These are phyloP conservation scores for Barnettozyma populi DNA, from an alignment of 805 yeast genomes.

Conservation along the genomic window DNA sequence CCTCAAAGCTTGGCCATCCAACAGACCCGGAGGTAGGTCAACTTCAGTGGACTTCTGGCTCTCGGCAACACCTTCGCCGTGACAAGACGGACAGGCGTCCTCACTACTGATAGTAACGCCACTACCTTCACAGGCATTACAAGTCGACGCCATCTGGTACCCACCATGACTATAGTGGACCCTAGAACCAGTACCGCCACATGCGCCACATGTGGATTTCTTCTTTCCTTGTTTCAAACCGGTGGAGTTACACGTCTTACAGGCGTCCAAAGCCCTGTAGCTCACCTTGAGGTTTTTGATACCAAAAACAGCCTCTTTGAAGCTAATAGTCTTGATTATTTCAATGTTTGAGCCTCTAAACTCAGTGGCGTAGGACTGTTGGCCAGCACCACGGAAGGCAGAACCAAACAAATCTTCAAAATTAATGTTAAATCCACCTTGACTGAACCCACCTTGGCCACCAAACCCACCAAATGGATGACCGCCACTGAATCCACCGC, in stretches of 20 bases:
- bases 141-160: conserved; percentile 94
- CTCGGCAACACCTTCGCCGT: conserved; percentile 81
- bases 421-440: conserved; percentile 28
- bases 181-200: conserved; percentile 91
- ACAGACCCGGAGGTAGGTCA: conserved; percentile 83
- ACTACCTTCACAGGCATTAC: conserved; percentile 80
- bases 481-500: conserved; percentile 30
- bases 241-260: conserved; percentile 75
- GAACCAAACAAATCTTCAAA: conserved; percentile 62
- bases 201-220: conserved; percentile 73
- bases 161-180: conserved; percentile 87
- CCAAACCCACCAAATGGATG: conserved; percentile 38
- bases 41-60: conserved; percentile 66
- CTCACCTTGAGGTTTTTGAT: conserved; percentile 54
- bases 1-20: conserved; percentile 80
- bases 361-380: conserved; percentile 54
- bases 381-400: conserved; percentile 39
- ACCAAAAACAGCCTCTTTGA: conserved; percentile 88
- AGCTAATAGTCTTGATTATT: conserved; percentile 62
- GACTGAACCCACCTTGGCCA: conserved; percentile 26
- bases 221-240: conserved; percentile 77
- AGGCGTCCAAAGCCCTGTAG: conserved; percentile 69
- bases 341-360: conserved; percentile 88
- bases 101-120: conserved; percentile 69
- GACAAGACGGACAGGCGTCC: conserved; percentile 76